Base-by-base conservation (phyloP, 176 grass and related monocot genomes). In the Bonia amplexicaulis region DNA sequence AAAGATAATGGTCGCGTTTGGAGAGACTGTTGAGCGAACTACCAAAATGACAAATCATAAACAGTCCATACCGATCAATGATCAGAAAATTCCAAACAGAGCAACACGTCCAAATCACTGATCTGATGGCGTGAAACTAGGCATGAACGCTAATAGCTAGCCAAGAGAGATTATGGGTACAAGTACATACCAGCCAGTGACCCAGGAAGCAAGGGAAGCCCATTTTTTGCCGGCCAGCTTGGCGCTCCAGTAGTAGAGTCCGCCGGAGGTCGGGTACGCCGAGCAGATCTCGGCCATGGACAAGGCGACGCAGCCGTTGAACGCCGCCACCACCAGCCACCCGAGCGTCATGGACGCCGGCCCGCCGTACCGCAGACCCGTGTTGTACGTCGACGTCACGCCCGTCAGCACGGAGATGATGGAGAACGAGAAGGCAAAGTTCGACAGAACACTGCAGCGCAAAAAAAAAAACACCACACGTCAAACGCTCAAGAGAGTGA, bases 251-350 rank as follows among this genome's bases (percentile, higher is more conserved):
- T 93, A 97, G 88, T 97, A 97, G 47, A 97, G 88, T 1, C 95
- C 95, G 12, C 90, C 95, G 3, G 92, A 93, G 27, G 95, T 97
- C n/a, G 95, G 95, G 87, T 88, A 97, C 0, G 92, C 88, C 0
- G 95, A 94, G 90, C 95, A 97, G 52, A 97, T 93, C 88, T 97
- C 95, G 1, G 90, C 95, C 95, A 94, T 97, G 58, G 95, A 92
- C 71, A 97, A 48, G 0, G 90, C 95, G 1, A 97, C 61, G 20
- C 86, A 89, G 31, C 54, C 69, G 42, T 90, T 93, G 75, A 97
- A 86, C 20, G 46, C 8, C 0, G 83, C 72, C 7, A 91, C 92
- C 16, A 80, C 67, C 1, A 94, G 13, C 89, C 92, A 94, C 2
- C 92, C 89, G 0, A 94, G 59, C 46, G 92, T 87, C 84, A 87